Evolutionary conservation across 768 basidiomycete genomes (phyloP), one percentile per base, ranked within the genome.

Genomic region (Pleurotus tuoliensis): DNA sequence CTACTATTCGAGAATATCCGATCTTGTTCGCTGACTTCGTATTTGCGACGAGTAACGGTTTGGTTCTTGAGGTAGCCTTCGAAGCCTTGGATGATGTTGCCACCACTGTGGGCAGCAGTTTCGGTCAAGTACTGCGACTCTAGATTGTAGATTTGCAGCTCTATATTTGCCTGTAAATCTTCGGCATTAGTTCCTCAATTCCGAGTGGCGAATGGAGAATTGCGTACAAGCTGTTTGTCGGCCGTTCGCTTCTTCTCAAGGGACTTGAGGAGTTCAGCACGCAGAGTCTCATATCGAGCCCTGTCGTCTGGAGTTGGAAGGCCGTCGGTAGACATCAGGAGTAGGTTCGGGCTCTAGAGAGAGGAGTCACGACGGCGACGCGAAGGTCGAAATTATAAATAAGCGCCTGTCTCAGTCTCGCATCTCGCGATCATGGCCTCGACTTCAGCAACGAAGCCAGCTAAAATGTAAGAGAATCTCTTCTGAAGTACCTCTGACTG

Each of bases 1-100:
- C 90, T 92, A 71, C 90, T 92, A 57, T 78, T 87, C 2, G 91
- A 91, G 70, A 94, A 94, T 59, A 92, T 74, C 47, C 92, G 79
- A 65, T 94, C 92, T 11, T 80, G 73, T 56, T 93, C 92, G 59
- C 80, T 82, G 56, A 91, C 80, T 61, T 93, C 90, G 61, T 86
- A 83, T 65, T 85, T 86, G 66, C 87, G 79, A 63, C 90, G 76
- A 5, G 54, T 38, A 7, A 80, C 76, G 0, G 80, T 80, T 57
- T 86, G 87, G 62, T 86, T 86, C 70, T 93, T 94, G 57, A 93
- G 81, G 66, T 92, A 94, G 41, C 86, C 84, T 55, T 93, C 92
- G 61, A 93, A 93, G 3, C 92, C 92, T 63, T 87, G 87, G 38
- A 94, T 87, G 53, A 94, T 92, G 62, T 94, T 93, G 27, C 92